A percentile compares a stretch with the other conserved stretches of the same genome.
Evolutionary conservation across 345 rosid species (phyloP).

Genomic region (Linum lewisii): DNA sequence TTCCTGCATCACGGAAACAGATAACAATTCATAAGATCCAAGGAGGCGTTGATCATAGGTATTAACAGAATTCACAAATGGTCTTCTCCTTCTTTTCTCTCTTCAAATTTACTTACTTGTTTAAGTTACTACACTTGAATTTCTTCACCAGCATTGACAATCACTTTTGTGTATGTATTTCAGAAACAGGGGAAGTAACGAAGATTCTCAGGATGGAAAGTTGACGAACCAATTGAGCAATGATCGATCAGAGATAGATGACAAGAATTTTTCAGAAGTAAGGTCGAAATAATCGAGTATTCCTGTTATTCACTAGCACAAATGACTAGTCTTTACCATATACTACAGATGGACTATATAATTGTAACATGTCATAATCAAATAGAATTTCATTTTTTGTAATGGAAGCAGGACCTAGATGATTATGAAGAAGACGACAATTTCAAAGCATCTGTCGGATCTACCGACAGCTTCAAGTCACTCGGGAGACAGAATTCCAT

Average conservation of each 20-base stretch:
- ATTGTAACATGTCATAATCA: conserved; percentile 7
- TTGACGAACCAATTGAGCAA: conserved; percentile 42
- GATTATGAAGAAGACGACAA: conserved; percentile 15
- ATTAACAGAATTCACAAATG: not conserved
- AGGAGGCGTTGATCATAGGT: conserved; percentile 21
- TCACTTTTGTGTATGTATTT: conserved; percentile 5
- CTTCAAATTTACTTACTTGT: conserved; percentile 5
- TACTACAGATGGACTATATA: conserved; percentile 2
- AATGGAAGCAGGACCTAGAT: conserved; percentile 12
- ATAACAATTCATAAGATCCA: conserved; percentile 20
- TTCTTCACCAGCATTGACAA: not conserved
- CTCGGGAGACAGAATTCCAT: conserved; percentile 39
- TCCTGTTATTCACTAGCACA: not conserved
- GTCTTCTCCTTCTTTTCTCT: conserved; percentile 1
- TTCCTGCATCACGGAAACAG: conserved; percentile 14
- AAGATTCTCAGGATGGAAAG: conserved; percentile 32
- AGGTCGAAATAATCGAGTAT: conserved; percentile 13
- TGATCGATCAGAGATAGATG: conserved; percentile 30
- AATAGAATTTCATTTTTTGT: conserved; percentile 5
- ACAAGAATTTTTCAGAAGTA: conserved; percentile 38
- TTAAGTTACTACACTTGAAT: not conserved
- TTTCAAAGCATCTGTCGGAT: conserved; percentile 9
- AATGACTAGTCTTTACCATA: not conserved
- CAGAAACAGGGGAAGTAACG: conserved; percentile 39
- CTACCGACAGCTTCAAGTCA: conserved; percentile 11